phyloP scores from a whole-genome alignment of 352 stramenopile genomes.

The Pythium phragmiticola region DNA sequence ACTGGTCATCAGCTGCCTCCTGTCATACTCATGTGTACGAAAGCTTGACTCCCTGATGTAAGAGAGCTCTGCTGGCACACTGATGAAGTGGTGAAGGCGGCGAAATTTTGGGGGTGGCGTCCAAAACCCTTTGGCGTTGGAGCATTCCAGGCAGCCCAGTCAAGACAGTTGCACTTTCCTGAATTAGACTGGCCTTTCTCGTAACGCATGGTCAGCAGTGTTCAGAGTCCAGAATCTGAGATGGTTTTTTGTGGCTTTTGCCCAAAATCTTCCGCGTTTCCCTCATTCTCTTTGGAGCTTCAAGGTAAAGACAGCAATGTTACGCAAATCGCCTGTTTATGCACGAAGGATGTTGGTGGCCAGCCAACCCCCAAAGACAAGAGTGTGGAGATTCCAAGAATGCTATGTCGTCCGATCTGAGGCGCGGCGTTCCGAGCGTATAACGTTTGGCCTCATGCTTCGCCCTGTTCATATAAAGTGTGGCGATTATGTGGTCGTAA shows the following conservation, averaged over 20 bases:
- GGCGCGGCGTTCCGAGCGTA: too few relatives aligned
- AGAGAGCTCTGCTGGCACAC: neutral
- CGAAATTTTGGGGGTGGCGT: slow-evolving; percentile 9
- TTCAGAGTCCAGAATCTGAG: slow-evolving; percentile 16
- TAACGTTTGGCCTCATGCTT: too few relatives aligned
- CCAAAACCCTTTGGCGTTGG: neutral
- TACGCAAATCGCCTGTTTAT: slow-evolving; percentile 3
- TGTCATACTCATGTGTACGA: neutral
- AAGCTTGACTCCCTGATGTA: neutral
- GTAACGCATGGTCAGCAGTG: slow-evolving; percentile 17
- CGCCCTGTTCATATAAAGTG: too few relatives aligned
- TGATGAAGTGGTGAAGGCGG: slow-evolving; percentile 2
- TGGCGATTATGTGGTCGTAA: too few relatives aligned
- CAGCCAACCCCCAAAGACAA: too few relatives aligned
- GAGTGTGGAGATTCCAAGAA: too few relatives aligned
- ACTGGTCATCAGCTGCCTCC: neutral
- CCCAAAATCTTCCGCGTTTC: neutral
- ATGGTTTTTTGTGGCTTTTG: slow-evolving; percentile 4
- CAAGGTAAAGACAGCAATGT: slow-evolving; percentile 2
- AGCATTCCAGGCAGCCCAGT: neutral
- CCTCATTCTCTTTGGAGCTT: slow-evolving; percentile 5
- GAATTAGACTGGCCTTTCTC: slow-evolving; percentile 9
- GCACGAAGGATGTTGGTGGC: slow-evolving; percentile 2
- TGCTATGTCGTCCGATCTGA: too few relatives aligned
- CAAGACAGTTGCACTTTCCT: slow-evolving; percentile 9